Evolutionary conservation across 192 early-diverging fungal genomes (phyloP), one percentile per base, ranked within the genome.

Genomic region (Umbelopsis vinacea): DNA sequence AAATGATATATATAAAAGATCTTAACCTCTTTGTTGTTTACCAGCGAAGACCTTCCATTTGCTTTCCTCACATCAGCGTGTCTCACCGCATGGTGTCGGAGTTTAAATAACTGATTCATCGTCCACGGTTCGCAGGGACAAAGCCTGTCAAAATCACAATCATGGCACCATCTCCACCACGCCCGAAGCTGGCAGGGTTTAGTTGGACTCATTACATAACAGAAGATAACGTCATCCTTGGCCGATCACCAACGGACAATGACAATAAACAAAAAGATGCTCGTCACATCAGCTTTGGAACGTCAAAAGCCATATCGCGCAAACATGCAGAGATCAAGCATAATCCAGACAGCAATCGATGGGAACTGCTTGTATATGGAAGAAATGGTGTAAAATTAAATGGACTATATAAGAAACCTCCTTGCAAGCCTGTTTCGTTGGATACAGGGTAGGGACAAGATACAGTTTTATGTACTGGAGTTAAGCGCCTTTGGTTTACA

Each of bases 181-280:
- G 73, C 12, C 76, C 78, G 55, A 69, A 72, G 68, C 68, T 80
- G 24, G 70, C 71, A 24, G 78, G 74, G 0, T 67, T 67, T 22
- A 75, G 75, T 45, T 80, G 78, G 78, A 80, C 71, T 0, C 72
- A 70, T 50, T 76, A 76, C 22, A 73, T 80, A 9, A 73, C 71
- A 29, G 24, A 22, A 2, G 68, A 73, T 33, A 69, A 52, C 21
- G 26, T 72, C 3, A 35, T 73, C 2, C 37, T 80, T 15, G 78
- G 78, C 6, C 70, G 78, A 5, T 53, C 77, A 37, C 46, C 57
- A 38, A 26, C 38, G 15, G 52, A 40, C 12, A 19, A 8, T 6
- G 60, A 48, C 15, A 48, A 40, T 19, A 23, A 52, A 6, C 21
- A 14, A 57, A 68, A 68, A 43, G 69, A 40, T 52, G 50, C 45